A percentile compares a stretch with the other conserved stretches of the same genome.
Conservation (phyloP, 148 eudicot species). For the Polygonum maritimum region DNA sequence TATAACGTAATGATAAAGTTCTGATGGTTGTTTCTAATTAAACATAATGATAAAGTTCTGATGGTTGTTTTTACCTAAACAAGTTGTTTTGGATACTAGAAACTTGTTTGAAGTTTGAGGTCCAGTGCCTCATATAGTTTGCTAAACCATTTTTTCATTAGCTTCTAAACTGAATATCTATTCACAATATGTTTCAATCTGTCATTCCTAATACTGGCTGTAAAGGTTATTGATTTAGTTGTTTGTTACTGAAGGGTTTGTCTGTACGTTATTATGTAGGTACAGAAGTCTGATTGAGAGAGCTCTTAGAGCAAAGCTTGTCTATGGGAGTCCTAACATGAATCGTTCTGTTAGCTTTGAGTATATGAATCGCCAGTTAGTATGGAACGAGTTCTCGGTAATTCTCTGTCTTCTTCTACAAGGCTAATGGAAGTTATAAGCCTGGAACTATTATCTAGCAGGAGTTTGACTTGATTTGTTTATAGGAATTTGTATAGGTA, state of each 20-base stretch:
- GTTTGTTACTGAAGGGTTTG: neutral
- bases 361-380: conserved; percentile 98
- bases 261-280: conserved; percentile 33
- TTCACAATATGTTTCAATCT: neutral
- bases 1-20: neutral
- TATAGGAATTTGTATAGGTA: neutral
- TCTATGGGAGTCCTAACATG: conserved; percentile 92
- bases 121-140: neutral
- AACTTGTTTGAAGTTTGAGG: neutral
- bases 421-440: neutral
- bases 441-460: neutral
- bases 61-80: neutral
- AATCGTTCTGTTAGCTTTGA: conserved; percentile 96
- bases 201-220: neutral
- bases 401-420: conserved; percentile 11
- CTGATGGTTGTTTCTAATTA: neutral
- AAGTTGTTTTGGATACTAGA: neutral
- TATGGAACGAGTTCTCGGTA: conserved; percentile 99
- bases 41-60: too few relatives aligned
- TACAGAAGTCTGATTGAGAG: conserved; percentile 89
- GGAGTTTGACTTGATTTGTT: neutral
- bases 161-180: neutral
- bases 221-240: neutral
- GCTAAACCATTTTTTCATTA: neutral
- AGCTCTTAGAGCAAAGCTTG: conserved; percentile 83